Conservation (phyloP, 2,329 filamentous ascomycete genomes). For the Fusarium albosuccineum region DNA sequence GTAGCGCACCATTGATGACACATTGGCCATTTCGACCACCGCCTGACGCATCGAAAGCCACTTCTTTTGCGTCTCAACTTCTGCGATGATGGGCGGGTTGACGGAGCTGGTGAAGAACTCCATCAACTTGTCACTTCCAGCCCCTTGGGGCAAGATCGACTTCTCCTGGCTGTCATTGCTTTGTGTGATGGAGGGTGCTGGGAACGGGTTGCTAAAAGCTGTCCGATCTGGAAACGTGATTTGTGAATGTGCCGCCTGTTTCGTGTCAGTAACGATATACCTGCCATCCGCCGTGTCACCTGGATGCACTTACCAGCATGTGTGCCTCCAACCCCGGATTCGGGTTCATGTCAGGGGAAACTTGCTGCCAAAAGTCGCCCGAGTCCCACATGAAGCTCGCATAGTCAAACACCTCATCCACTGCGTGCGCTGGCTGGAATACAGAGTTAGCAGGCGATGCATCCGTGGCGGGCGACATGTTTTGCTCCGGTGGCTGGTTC, state of each 20-base stretch:
- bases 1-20: slow-evolving; percentile 61
- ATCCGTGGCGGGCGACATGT: slow-evolving; percentile 47
- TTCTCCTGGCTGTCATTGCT: slow-evolving; percentile 39
- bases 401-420: slow-evolving; percentile 61
- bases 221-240: slow-evolving; percentile 42
- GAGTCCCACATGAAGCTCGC: slow-evolving; percentile 64
- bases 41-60: slow-evolving; percentile 64
- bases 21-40: slow-evolving; percentile 61
- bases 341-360: slow-evolving; percentile 43
- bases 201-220: slow-evolving; percentile 34
- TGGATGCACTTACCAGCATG: slow-evolving; percentile 35
- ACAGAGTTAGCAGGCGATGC: slow-evolving; percentile 45
- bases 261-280: background rate
- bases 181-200: slow-evolving; percentile 38
- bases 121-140: slow-evolving; percentile 52
- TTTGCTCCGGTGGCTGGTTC: slow-evolving; percentile 32
- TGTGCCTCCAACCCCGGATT: slow-evolving; percentile 42
- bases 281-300: too few relatives aligned
- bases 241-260: slow-evolving; percentile 40
- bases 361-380: slow-evolving; percentile 52
- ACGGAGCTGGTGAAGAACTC: slow-evolving; percentile 63
- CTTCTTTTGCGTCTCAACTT: slow-evolving; percentile 65
- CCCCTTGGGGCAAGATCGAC: slow-evolving; percentile 11
- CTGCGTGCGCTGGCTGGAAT: slow-evolving; percentile 48
- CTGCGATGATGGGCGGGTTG: slow-evolving; percentile 65